Conservation (phyloP, 306 rosid species). For the Trifolium subterraneum region DNA sequence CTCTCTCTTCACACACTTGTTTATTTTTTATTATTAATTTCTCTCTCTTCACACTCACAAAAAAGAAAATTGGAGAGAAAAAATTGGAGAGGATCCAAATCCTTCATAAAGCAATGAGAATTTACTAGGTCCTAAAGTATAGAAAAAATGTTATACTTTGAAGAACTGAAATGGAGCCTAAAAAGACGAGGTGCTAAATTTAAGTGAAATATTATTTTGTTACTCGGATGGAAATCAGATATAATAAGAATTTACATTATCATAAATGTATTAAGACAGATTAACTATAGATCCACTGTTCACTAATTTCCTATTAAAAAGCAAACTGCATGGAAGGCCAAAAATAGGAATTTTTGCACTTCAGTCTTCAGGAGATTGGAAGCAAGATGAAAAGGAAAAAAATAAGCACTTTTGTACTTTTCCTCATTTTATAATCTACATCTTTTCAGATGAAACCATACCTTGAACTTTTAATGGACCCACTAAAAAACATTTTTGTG, state of each 20-base stretch:
- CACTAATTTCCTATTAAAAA: neutral
- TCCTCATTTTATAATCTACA: neutral
- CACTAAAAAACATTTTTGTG: neutral
- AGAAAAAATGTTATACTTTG: neutral
- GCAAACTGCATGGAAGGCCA: neutral
- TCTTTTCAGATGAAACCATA: neutral
- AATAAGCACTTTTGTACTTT: constrained; percentile 1
- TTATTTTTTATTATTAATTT: no score
- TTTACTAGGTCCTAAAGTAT: neutral
- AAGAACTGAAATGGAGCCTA: neutral
- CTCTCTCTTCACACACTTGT: no score
- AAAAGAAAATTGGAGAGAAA: no score
- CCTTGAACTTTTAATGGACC: neutral
- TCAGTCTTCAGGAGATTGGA: neutral
- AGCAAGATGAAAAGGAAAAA: constrained; percentile 2
- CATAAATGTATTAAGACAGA: neutral
- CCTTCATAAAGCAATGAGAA: neutral
- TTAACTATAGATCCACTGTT: neutral
- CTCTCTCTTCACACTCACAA: no score
- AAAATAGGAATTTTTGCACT: neutral
- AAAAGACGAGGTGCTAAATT: neutral
- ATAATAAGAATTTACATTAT: neutral
- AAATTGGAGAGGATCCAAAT: no score
- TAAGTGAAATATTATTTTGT: neutral
- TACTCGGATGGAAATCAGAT: neutral